Base-by-base conservation (phyloP, 2,329 filamentous ascomycete genomes). In the Huntiella abstrusa region DNA sequence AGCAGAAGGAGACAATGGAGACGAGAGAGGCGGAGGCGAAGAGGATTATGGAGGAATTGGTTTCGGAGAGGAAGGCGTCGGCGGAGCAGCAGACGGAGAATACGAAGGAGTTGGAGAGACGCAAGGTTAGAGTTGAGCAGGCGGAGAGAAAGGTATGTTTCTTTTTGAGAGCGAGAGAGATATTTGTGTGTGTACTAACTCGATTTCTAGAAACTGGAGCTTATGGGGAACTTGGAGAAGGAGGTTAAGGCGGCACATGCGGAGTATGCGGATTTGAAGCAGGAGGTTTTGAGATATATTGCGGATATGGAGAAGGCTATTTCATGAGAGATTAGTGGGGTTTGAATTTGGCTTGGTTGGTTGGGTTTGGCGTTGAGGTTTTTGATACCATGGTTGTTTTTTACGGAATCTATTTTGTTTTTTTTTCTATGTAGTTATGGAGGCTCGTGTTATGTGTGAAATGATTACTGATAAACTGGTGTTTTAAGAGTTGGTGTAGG, bases 271-370 rank as follows among this genome's bases (percentile, higher is more conserved):
- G 95, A 95, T 75, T 81, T 98, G 76, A 88, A 96, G 62, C 80
- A 85, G 34, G 91, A 98, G 59, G 92, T 98, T 61, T 88, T 87
- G 63, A 69, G 96, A 52, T 98, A 98, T 67, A 93, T 98, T 58
- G 93, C 83, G 4, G 91, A 98, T 69, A 95, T 98, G 87, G 91
- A 96, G 64, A 87, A 95, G 63, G 80, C 79, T 48, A 75, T 91
- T 54, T 67, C 52, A 40, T 40, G 22, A 19, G 3, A 12, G 3
- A 10, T 28, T 28, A 7, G 15, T 19, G 15, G 8, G 7, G 11
- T 4, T 15, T 38, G 17, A 10, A 38, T 38, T 15, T 19, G 17
- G 36, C n/a, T 15, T 38, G 33, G 55, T 52, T 33, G 10, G 13
- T 40, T 22, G 17, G 17, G 15, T n/a, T 32, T 33, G 38, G 15